A percentile compares a stretch with the other conserved stretches of the same genome.
Evolutionary conservation across 345 rosid species (phyloP).

Genomic region (Excoecaria cochinchinensis): DNA sequence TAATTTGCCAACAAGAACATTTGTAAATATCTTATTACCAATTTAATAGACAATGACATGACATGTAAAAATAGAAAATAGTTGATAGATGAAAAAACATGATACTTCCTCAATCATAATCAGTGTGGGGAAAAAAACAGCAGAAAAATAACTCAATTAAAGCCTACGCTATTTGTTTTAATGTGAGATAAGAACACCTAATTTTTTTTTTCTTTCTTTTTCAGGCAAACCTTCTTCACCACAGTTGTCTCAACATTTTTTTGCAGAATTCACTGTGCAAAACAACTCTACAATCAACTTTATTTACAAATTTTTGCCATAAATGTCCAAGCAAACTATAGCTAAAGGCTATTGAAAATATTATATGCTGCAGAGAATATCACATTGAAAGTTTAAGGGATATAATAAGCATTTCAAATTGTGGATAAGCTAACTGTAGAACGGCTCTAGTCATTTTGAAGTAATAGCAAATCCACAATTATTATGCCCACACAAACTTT

Average conservation of each 20-base stretch:
- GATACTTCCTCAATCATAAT: not conserved
- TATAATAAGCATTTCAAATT: too few species aligned
- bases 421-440: too few species aligned
- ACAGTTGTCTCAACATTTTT: not conserved
- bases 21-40: not conserved
- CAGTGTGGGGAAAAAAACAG: not conserved
- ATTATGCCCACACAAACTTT: too few species aligned
- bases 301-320: too few species aligned
- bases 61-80: not conserved
- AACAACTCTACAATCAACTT: too few species aligned
- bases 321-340: not conserved
- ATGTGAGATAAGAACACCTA: not conserved
- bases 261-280: too few species aligned
- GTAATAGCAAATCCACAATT: too few species aligned
- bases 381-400: too few species aligned
- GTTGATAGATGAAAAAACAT: not conserved
- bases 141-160: not conserved
- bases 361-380: too few species aligned
- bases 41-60: not conserved
- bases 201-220: not conserved
- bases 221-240: not conserved
- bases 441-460: too few species aligned
- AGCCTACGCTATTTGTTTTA: not conserved
- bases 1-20: not conserved
- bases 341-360: not conserved